Evolutionary conservation across 2,329 filamentous ascomycete genomes (phyloP).

Genomic region (Penicillium corylophilum): DNA sequence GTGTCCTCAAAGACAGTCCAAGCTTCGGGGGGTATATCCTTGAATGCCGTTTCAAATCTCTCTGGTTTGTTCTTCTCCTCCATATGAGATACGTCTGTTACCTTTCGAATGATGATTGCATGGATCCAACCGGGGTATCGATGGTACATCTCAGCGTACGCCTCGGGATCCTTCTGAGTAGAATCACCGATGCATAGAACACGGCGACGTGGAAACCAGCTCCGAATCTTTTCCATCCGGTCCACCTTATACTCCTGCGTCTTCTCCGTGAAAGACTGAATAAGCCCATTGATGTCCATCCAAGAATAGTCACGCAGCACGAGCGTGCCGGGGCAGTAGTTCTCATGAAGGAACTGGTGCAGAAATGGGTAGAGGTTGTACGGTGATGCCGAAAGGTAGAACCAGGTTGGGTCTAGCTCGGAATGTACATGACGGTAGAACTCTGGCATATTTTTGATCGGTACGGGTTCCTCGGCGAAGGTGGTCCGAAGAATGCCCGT

Average conservation of each 20-base stretch:
- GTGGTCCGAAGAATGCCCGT: slow-evolving; percentile 79
- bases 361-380: slow-evolving; percentile 94
- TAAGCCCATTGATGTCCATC: slow-evolving; percentile 77
- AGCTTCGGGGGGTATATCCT: slow-evolving; percentile 63
- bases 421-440: slow-evolving; percentile 68
- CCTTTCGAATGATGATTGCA: slow-evolving; percentile 82
- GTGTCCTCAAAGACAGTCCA: slow-evolving; percentile 86
- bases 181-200: slow-evolving; percentile 87
- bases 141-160: slow-evolving; percentile 75
- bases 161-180: slow-evolving; percentile 87
- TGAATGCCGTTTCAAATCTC: slow-evolving; percentile 81
- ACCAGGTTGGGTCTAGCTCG: slow-evolving; percentile 69
- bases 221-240: slow-evolving; percentile 73
- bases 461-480: slow-evolving; percentile 71
- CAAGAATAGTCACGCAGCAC: slow-evolving; percentile 82
- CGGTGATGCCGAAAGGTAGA: slow-evolving; percentile 90
- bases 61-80: slow-evolving; percentile 69
- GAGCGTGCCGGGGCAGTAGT: slow-evolving; percentile 76
- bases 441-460: slow-evolving; percentile 78
- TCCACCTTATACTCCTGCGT: slow-evolving; percentile 85
- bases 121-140: slow-evolving; percentile 73
- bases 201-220: slow-evolving; percentile 74
- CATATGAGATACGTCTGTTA: slow-evolving; percentile 72
- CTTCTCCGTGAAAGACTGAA: slow-evolving; percentile 74
- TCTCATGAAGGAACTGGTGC: slow-evolving; percentile 65